These are phyloP conservation scores for Pythium phragmitis DNA, from an alignment of 352 stramenopile species.

Conservation along the genomic window DNA sequence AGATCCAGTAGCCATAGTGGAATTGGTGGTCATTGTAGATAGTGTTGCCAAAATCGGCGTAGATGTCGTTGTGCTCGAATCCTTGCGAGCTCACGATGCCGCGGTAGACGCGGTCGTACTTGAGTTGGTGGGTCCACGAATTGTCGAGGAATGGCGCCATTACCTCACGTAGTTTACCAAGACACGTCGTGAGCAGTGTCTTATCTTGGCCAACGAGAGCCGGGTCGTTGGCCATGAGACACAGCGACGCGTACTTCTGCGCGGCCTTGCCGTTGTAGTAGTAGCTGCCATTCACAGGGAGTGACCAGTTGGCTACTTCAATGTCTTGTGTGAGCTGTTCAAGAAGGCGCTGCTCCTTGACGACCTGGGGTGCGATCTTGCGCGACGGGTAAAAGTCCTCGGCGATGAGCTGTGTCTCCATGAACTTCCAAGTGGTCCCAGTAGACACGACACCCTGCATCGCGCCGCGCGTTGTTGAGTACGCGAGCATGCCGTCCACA, in stretches of 20 bases:
- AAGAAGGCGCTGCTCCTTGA: conserved; percentile 38
- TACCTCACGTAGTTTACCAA: conserved; percentile 27
- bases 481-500: conserved; percentile 38
- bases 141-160: conserved; percentile 51
- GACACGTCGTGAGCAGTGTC: conserved; percentile 36
- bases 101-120: conserved; percentile 56
- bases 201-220: conserved; percentile 39
- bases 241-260: conserved; percentile 62
- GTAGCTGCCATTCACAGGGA: conserved; percentile 54
- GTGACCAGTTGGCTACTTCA: conserved; percentile 35
- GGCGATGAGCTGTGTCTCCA: conserved; percentile 38
- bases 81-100: conserved; percentile 57
- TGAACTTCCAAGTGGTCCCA: conserved; percentile 41
- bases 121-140: conserved; percentile 44
- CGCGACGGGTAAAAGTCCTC: conserved; percentile 49
- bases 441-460: conserved; percentile 42
- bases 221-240: conserved; percentile 52
- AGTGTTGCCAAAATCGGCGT: conserved; percentile 13
- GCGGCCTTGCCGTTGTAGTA: conserved; percentile 67
- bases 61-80: conserved; percentile 44
- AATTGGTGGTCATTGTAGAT: conserved; percentile 80
- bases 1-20: conserved; percentile 75
- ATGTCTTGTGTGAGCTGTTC: conserved; percentile 47
- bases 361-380: conserved; percentile 30
- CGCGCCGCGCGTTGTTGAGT: conserved; percentile 56